Evolutionary conservation across 441 rosid genomes (phyloP), one percentile per base, ranked within the genome.

Genomic region (Mallotus repandus): DNA sequence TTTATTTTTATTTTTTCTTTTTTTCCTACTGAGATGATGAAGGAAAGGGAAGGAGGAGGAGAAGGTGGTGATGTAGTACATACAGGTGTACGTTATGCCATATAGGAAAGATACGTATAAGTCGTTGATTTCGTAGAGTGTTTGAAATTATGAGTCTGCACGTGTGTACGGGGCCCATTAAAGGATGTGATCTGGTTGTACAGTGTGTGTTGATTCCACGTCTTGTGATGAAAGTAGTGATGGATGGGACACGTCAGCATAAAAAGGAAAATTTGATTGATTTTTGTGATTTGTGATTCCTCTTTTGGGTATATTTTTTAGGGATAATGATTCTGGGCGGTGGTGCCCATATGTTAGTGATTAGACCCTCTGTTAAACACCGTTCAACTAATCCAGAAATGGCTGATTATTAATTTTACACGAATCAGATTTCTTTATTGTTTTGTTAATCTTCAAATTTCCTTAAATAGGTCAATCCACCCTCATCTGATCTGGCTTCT

Each of bases 291-390:
- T 68, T 3, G 12, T 10, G 2, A 4, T 56, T 19, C 64, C 5
- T 15, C 21, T 61, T 35, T 19, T 63, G 2, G 5, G 48, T 43
- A 6, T 15, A 32, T 45, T 45, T 32, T 45, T 45, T 45, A 16
- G 3, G 5, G 71, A 35, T 68, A 68, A 68, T 68, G 29, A 68
- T 53, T 53, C 71, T 35, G 11, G 49, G 60, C 60, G 71, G 71
- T 53, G 32, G 18, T 5, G 60, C 71, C 49, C 60, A 68, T 35
- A 11, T 32, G 59, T 18, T 10, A 9, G 4, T 15, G 16, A 29
- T 50, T 67, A 32, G 59, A 41, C 59, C 10, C 61, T 2, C 16
- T 32, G 45, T 15, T 25, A 19, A 50, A 10, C 12, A 21, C 53
- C 53, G 53, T 49, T 49, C 18, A 49, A 12, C 11, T 49, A 49